These are phyloP conservation scores for Ascochyta pisi DNA, from an alignment of 2,329 filamentous ascomycete species.

Conservation along the genomic window DNA sequence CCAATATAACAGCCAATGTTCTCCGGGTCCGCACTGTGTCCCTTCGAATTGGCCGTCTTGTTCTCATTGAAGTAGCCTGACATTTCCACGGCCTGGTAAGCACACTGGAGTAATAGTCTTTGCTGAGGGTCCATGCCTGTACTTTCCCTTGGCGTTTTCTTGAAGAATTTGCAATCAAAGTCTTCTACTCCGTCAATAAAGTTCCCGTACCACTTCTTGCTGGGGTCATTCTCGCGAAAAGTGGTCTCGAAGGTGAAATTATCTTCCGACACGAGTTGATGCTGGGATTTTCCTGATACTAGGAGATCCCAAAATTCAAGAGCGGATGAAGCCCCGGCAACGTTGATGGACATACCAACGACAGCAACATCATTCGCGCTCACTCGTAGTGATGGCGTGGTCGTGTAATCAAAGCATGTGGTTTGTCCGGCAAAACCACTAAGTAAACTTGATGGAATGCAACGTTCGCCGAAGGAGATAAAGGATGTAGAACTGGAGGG, in stretches of 20 bases:
- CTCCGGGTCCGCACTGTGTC: constrained; percentile 11
- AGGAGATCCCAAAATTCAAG: constrained; percentile 26
- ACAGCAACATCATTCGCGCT: constrained; percentile 21
- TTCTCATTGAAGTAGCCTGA: constrained; percentile 29
- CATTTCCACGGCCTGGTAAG: constrained; percentile 49
- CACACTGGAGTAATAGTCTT: constrained; percentile 29
- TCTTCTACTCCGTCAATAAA: constrained; percentile 33
- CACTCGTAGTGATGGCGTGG: not conserved
- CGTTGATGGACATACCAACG: constrained; percentile 24
- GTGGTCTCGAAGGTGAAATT: not conserved
- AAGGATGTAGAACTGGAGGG: not conserved
- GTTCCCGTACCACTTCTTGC: constrained; percentile 20
- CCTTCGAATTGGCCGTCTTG: constrained; percentile 7
- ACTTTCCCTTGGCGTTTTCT: constrained; percentile 24
- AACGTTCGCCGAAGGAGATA: constrained; percentile 6
- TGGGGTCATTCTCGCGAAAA: constrained; percentile 1
- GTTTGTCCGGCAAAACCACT: not conserved
- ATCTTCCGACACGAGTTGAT: no score
- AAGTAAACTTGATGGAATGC: constrained; percentile 3
- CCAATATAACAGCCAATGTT: constrained; percentile 44
- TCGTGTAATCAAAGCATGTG: not conserved
- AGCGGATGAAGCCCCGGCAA: constrained; percentile 20
- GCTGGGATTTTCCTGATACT: constrained; percentile 6
- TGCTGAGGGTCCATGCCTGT: constrained; percentile 36
- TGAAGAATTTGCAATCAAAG: constrained; percentile 46